Evolutionary conservation across 2,329 filamentous ascomycete genomes (phyloP), one percentile per base, ranked within the genome.

Genomic region (Penicillium sp.): DNA sequence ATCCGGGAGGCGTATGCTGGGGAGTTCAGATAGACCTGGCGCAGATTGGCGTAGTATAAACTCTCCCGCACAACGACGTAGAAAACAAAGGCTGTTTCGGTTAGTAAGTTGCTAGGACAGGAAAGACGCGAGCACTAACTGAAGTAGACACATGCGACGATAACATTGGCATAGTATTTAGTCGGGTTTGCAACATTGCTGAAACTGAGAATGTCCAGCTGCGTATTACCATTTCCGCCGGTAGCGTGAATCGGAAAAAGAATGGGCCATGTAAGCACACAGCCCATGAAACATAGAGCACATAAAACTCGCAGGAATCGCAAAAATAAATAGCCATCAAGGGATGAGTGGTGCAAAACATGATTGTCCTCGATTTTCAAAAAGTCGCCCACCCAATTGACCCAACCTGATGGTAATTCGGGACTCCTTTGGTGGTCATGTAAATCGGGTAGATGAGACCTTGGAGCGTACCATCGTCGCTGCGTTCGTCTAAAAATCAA

Each of bases 241-340:
- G 91, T 96, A 49, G 86, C 86, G 74, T 97, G 93, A 68, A 97
- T 80, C 0, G 95, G 93, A 84, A 90, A 89, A 16, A 98, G 80
- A 31, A 97, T 82, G 0, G 95, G 93, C 89, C 91, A 96, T 37
- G 90, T 91, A 58, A 97, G 87, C 63, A 85, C 78, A 68, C 89
- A 91, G 48, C 93, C 95, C 7, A 91, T 87, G 29, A 97, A 83
- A 72, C 89, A 93, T 60, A 93, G 88, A 57, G 89, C 82, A 60
- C 88, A 87, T 44, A 90, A 80, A 45, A 95, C 89, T 64, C 91
- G 88, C 61, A 98, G 78, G 67, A 93, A 96, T 22, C 93, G 90
- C 24, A 98, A 81, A 74, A 96, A 96, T 45, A 98, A 87, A 75
- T 93, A 98, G 24, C 90, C 90, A 72, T 98, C 93, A 52, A 98